Percentiles rank a stretch among this genome's conserved stretches.
Conservation (phyloP, 305 asterid genomes). For the Solanum hybrid region DNA sequence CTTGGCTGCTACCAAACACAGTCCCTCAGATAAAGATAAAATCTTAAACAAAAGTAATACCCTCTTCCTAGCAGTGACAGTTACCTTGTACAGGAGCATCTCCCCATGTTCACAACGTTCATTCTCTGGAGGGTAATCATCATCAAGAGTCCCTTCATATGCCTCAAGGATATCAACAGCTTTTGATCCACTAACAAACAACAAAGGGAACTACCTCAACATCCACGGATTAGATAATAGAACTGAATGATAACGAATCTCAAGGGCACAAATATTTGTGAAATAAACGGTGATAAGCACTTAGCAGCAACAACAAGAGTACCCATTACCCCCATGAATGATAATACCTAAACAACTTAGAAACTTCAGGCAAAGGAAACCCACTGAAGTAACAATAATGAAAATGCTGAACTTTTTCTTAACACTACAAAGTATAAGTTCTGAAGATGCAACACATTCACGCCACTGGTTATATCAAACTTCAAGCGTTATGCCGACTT, state of each 20-base stretch:
- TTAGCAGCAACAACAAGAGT: not conserved
- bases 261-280: not conserved
- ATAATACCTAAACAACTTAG: not conserved
- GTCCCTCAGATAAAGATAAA: not conserved
- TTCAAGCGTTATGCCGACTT: not conserved
- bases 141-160: slow-evolving; percentile 97
- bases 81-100: slow-evolving; percentile 98
- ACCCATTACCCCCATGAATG: not conserved
- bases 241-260: not conserved
- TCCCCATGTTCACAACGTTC: slow-evolving; percentile 97
- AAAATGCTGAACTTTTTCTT: not conserved
- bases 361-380: not conserved
- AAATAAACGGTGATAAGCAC: not conserved
- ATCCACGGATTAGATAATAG: not conserved
- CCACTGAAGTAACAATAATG: not conserved
- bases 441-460: not conserved
- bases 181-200: slow-evolving; percentile 62
- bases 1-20: not conserved
- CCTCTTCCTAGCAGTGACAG: not conserved
- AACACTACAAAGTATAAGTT: not conserved
- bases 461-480: not conserved
- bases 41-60: not conserved
- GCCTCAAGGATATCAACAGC: slow-evolving; percentile 97
- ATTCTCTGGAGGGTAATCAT: slow-evolving; percentile 92
- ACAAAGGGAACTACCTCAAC: slow-evolving; percentile 6